These are phyloP conservation scores for Colletotrichum sp. DNA, from an alignment of 2,329 filamentous ascomycete species.

Conservation along the genomic window DNA sequence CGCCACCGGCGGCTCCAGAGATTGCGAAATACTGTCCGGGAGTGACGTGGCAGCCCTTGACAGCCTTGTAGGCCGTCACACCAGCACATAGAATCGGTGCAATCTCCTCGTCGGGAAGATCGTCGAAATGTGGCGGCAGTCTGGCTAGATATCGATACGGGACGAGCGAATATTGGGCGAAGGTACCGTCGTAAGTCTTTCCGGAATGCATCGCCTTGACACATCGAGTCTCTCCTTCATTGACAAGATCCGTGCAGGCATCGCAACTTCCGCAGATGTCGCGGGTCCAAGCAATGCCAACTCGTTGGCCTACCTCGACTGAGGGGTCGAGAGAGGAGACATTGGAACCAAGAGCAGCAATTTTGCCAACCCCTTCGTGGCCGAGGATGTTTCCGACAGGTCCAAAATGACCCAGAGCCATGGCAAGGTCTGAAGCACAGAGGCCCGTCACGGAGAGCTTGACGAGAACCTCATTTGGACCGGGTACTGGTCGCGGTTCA, in stretches of 20 bases:
- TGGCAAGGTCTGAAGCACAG: slow-evolving; percentile 43
- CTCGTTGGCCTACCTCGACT: slow-evolving; percentile 35
- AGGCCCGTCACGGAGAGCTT: slow-evolving; percentile 38
- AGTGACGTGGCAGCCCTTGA: slow-evolving; percentile 34
- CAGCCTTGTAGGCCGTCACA: slow-evolving; percentile 47
- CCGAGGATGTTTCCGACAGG: slow-evolving; percentile 40
- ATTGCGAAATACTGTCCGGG: slow-evolving; percentile 42
- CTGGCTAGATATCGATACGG: slow-evolving; percentile 37
- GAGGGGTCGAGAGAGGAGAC: slow-evolving; percentile 27
- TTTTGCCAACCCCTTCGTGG: slow-evolving; percentile 49
- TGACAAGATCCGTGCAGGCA: slow-evolving; percentile 30
- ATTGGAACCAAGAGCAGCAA: slow-evolving; percentile 40
- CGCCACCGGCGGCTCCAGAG: slow-evolving; percentile 43
- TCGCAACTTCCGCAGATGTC: slow-evolving; percentile 39
- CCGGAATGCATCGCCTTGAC: slow-evolving; percentile 36
- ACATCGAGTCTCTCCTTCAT: slow-evolving; percentile 42
- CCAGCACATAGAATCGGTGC: slow-evolving; percentile 48
- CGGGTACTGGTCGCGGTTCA: slow-evolving; percentile 1
- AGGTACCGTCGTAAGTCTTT: slow-evolving; percentile 38
- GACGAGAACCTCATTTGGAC: slow-evolving; percentile 35
- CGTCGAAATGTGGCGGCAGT: slow-evolving; percentile 32
- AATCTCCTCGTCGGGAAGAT: slow-evolving; percentile 35
- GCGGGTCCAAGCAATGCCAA: slow-evolving; percentile 44
- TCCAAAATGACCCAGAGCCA: slow-evolving; percentile 42
- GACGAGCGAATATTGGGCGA: slow-evolving; percentile 41